phyloP scores from a whole-genome alignment of 257 asterid genomes.

The Oldenlandia corymbosa region DNA sequence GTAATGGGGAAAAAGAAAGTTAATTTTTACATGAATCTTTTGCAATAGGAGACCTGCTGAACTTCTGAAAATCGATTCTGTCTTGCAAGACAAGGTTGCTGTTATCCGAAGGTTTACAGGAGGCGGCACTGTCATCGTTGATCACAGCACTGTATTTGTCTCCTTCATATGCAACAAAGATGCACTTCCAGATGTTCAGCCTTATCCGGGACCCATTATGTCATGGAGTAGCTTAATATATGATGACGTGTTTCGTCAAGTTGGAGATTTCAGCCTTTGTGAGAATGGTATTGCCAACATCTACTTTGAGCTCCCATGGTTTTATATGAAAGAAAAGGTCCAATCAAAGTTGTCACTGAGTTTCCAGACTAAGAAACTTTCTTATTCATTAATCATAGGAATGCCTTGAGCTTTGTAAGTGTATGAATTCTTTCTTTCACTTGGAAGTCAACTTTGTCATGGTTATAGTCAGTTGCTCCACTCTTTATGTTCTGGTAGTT shows the following conservation, averaged over 20 bases:
- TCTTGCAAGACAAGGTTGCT: conserved; percentile 66
- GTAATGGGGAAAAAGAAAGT: conserved; percentile 10
- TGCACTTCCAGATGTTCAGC: conserved; percentile 60
- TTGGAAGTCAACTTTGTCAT: too few species aligned
- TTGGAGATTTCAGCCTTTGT: conserved; percentile 68
- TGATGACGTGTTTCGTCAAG: conserved; percentile 52
- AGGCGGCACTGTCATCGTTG: conserved; percentile 95
- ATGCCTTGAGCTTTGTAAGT: too few species aligned
- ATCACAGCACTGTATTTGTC: conserved; percentile 65
- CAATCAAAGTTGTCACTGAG: not conserved
- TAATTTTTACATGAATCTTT: conserved; percentile 29
- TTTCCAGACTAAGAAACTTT: too few species aligned
- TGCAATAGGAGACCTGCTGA: conserved; percentile 67
- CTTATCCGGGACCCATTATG: conserved; percentile 83
- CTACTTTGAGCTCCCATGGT: not conserved
- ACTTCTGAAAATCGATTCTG: conserved; percentile 60
- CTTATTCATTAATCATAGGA: too few species aligned
- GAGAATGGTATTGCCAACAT: conserved; percentile 57
- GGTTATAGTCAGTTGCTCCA: too few species aligned
- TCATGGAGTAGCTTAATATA: conserved; percentile 81
- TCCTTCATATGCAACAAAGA: conserved; percentile 85
- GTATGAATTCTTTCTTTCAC: too few species aligned
- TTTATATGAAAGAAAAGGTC: not conserved
- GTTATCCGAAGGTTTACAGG: conserved; percentile 85
- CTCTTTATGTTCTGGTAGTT: too few species aligned